phyloP scores from a whole-genome alignment of 2,329 filamentous ascomycete species.

The Diaporthe sp. region DNA sequence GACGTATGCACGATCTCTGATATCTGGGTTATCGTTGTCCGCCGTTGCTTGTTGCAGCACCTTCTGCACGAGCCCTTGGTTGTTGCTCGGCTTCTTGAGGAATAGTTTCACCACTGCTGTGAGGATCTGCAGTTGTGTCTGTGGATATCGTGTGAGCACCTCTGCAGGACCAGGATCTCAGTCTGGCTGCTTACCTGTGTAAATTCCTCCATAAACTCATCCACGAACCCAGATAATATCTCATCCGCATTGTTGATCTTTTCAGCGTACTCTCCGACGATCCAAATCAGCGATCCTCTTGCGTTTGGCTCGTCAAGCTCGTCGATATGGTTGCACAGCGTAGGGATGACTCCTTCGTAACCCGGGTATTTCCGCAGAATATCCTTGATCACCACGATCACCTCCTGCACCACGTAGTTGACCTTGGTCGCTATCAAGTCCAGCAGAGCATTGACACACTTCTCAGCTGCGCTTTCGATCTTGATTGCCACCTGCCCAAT shows the following conservation, averaged over 20 bases:
- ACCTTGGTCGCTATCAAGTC: conserved; percentile 98
- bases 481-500: conserved; percentile 99
- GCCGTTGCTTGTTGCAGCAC: conserved; percentile 92
- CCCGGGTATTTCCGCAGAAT: conserved; percentile 98
- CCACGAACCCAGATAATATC: conserved; percentile 90
- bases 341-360: conserved; percentile 97
- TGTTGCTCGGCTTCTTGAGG: conserved; percentile 94
- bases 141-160: conserved; percentile 40
- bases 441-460: conserved; percentile 92
- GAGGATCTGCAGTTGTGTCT: conserved; percentile 98
- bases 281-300: conserved; percentile 94
- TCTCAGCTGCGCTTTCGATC: conserved; percentile 94
- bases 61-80: conserved; percentile 91
- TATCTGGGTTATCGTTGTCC: conserved; percentile 97
- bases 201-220: conserved; percentile 95
- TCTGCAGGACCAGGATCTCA: neutral
- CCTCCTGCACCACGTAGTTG: conserved; percentile 99
- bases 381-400: conserved; percentile 98
- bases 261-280: conserved; percentile 98
- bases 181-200: conserved; percentile 75
- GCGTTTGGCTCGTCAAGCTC: conserved; percentile 96
- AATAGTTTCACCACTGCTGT: conserved; percentile 98
- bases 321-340: conserved; percentile 95
- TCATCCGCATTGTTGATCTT: conserved; percentile 99
- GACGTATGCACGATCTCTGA: conserved; percentile 95